Evolutionary conservation across 805 yeast species (phyloP).

Genomic region (Komagataella pastoris): DNA sequence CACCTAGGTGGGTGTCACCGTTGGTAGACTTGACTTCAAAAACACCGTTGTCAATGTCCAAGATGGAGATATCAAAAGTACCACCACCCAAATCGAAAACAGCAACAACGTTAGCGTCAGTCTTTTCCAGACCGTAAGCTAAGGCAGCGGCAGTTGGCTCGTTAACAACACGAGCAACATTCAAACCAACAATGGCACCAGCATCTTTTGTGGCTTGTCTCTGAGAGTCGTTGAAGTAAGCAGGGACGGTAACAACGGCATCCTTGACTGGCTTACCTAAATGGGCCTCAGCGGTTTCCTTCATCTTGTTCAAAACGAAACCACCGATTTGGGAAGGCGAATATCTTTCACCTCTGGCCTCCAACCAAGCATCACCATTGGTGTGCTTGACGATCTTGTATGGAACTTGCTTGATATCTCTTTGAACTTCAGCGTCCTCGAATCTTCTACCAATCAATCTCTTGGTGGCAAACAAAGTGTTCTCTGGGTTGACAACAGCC

Average conservation of each 20-base stretch:
- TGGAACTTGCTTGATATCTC: slow-evolving; percentile 50
- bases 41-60: slow-evolving; percentile 95
- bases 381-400: slow-evolving; percentile 43
- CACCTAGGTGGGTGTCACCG: slow-evolving; percentile 91
- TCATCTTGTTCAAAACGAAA: slow-evolving; percentile 81
- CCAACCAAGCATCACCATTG: slow-evolving; percentile 64
- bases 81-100: slow-evolving; percentile 98
- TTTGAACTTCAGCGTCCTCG: slow-evolving; percentile 56
- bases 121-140: slow-evolving; percentile 87
- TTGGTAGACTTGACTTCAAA: slow-evolving; percentile 96
- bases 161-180: slow-evolving; percentile 79
- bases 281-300: slow-evolving; percentile 93
- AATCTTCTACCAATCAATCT: slow-evolving; percentile 66
- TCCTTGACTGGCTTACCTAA: slow-evolving; percentile 77
- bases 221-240: slow-evolving; percentile 84
- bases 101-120: slow-evolving; percentile 51
- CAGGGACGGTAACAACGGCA: slow-evolving; percentile 88
- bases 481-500: slow-evolving; percentile 59
- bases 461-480: slow-evolving; percentile 74
- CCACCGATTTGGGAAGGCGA: slow-evolving; percentile 71
- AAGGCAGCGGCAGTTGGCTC: slow-evolving; percentile 92
- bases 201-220: slow-evolving; percentile 95
- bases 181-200: slow-evolving; percentile 92
- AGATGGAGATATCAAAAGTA: slow-evolving; percentile 92
- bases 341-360: slow-evolving; percentile 28